Evolutionary conservation across 495 filamentous ascomycete genomes (phyloP).

Genomic region (Venustampulla echinocandica): DNA sequence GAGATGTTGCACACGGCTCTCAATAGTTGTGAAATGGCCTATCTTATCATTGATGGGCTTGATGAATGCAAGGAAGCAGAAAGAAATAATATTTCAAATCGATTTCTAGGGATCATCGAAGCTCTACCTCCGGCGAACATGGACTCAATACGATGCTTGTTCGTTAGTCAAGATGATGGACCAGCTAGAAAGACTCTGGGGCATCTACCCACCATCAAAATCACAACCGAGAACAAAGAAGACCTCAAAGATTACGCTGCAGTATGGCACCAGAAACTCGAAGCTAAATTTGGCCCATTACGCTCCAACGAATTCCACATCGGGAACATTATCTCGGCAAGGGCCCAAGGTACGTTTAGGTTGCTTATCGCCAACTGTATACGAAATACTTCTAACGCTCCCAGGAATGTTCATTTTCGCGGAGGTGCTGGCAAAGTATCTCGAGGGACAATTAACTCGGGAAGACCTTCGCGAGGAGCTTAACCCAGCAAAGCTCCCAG

Average conservation of each 20-base stretch:
- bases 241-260: slow-evolving; percentile 26
- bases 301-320: slow-evolving; percentile 12
- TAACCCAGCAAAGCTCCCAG: slow-evolving; percentile 3
- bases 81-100: slow-evolving; percentile 20
- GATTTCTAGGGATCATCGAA: slow-evolving; percentile 20
- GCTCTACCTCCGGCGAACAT: slow-evolving; percentile 5
- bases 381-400: slow-evolving; percentile 21
- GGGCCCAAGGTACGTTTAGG: background rate
- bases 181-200: slow-evolving; percentile 24
- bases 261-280: slow-evolving; percentile 14
- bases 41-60: slow-evolving; percentile 36
- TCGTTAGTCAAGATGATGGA: slow-evolving; percentile 31
- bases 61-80: slow-evolving; percentile 32
- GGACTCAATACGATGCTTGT: slow-evolving; percentile 28
- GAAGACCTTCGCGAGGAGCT: slow-evolving; percentile 27
- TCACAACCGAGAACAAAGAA: slow-evolving; percentile 16
- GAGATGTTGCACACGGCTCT: slow-evolving; percentile 26
- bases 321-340: slow-evolving; percentile 3
- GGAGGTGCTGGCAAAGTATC: slow-evolving; percentile 34
- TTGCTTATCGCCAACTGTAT: slow-evolving; percentile 16
- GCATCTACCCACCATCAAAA: slow-evolving; percentile 17
- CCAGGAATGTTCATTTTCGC: slow-evolving; percentile 41
- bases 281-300: slow-evolving; percentile 24
- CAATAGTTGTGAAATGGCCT: slow-evolving; percentile 19
- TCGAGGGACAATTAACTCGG: slow-evolving; percentile 27